phyloP scores from a whole-genome alignment of 305 asterid species.

The Fraxinus sp. region DNA sequence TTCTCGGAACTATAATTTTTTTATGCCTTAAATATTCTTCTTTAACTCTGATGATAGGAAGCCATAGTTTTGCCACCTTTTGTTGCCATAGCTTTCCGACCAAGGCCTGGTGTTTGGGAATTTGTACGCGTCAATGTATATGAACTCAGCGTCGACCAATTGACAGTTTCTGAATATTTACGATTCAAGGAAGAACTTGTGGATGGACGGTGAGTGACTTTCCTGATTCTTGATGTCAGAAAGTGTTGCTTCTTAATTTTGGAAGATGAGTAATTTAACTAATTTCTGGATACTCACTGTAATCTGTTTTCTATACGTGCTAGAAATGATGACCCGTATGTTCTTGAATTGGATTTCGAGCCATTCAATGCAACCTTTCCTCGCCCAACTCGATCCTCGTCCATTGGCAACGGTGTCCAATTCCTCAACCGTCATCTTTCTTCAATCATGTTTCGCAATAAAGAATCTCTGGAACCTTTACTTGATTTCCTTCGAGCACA shows the following conservation, averaged over 20 bases:
- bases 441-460: conserved; percentile 86
- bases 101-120: conserved; percentile 99
- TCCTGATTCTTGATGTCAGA: background rate
- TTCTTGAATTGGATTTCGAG: conserved; percentile 96
- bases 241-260: background rate
- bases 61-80: conserved; percentile 92
- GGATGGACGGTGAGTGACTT: conserved; percentile 73
- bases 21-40: background rate
- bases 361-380: conserved; percentile 94
- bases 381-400: conserved; percentile 84
- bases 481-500: conserved; percentile 90
- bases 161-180: conserved; percentile 80
- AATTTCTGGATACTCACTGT: conserved; percentile 4
- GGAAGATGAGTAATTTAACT: background rate
- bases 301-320: conserved; percentile 25
- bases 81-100: conserved; percentile 91
- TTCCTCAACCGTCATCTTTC: conserved; percentile 98
- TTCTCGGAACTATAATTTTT: background rate
- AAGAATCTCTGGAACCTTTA: conserved; percentile 83
- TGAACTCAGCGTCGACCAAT: conserved; percentile 87
- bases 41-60: conserved; percentile 55
- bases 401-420: conserved; percentile 95
- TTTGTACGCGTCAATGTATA: conserved; percentile 79
- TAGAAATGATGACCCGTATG: conserved; percentile 54
- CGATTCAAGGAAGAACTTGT: conserved; percentile 84